Evolutionary conservation across 2,329 filamentous ascomycete species (phyloP).

Genomic region (Fusarium irregulare): DNA sequence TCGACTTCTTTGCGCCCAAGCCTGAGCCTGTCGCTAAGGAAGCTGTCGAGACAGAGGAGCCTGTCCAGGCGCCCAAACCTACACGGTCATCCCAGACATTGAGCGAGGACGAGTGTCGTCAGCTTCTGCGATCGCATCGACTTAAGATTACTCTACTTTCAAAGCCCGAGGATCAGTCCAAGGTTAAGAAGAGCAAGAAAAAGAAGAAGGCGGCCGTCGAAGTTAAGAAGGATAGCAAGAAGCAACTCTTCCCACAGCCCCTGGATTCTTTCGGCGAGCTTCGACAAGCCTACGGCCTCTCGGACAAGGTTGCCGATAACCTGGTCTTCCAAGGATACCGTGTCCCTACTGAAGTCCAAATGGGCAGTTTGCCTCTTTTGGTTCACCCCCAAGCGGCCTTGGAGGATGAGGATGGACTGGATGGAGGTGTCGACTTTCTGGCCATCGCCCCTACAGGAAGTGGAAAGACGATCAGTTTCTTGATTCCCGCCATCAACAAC

Average conservation of each 20-base stretch:
- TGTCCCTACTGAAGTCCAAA: conserved; percentile 92
- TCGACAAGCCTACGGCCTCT: conserved; percentile 76
- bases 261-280: conserved; percentile 82
- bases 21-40: conserved; percentile 51
- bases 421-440: conserved; percentile 74
- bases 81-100: conserved; percentile 53
- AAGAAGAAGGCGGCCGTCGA: conserved; percentile 62
- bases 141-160: conserved; percentile 85
- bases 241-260: conserved; percentile 80
- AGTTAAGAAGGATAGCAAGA: conserved; percentile 64
- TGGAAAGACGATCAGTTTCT: conserved; percentile 93
- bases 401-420: conserved; percentile 51
- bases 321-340: conserved; percentile 85
- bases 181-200: conserved; percentile 67
- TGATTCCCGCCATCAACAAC: conserved; percentile 86
- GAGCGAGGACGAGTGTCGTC: conserved; percentile 77
- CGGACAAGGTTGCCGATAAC: conserved; percentile 79
- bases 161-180: conserved; percentile 56
- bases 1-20: conserved; percentile 70
- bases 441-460: conserved; percentile 95
- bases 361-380: conserved; percentile 84
- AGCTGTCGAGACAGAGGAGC: conserved; percentile 34
- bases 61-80: conserved; percentile 47
- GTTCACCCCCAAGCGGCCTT: conserved; percentile 68
- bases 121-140: conserved; percentile 81